These are phyloP conservation scores for Fabrea salina DNA, from an alignment of 169 alveolate genomes.

Conservation along the genomic window DNA sequence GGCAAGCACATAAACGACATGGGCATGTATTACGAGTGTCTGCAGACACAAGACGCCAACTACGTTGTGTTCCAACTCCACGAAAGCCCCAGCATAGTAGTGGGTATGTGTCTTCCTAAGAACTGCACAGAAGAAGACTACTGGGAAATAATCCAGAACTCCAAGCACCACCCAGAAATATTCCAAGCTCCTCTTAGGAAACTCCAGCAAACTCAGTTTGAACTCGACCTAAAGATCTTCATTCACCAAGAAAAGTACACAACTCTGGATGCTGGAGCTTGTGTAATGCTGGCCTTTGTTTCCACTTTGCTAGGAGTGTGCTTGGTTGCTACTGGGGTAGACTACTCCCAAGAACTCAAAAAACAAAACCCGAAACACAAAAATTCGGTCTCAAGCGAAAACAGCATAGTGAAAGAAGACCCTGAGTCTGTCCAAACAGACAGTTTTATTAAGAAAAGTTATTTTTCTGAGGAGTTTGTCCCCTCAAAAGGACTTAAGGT, in stretches of 20 bases:
- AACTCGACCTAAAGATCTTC: too few species aligned
- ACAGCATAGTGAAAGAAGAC: neutral
- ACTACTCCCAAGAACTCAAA: neutral
- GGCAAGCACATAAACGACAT: conserved; percentile 10
- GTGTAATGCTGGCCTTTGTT: neutral
- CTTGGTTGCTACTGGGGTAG: neutral
- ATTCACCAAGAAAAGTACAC: too few species aligned
- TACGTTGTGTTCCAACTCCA: neutral
- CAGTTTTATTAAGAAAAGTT: neutral
- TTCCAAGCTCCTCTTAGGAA: neutral
- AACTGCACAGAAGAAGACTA: neutral
- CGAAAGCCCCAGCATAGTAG: neutral
- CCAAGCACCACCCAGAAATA: neutral
- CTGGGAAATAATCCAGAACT: neutral
- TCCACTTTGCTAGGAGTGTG: neutral
- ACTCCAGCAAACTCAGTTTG: neutral
- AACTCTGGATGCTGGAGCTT: neutral
- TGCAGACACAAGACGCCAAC: neutral
- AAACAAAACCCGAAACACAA: neutral
- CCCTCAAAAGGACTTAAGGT: neutral
- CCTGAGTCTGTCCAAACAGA: neutral
- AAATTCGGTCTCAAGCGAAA: neutral
- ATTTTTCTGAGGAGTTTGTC: neutral
- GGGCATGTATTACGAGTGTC: neutral
- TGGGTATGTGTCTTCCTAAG: conserved; percentile 14